Evolutionary conservation across 1,284 basidiomycete genomes (phyloP), one percentile per base, ranked within the genome.

Genomic region (Sanguinoderma infundibulare): DNA sequence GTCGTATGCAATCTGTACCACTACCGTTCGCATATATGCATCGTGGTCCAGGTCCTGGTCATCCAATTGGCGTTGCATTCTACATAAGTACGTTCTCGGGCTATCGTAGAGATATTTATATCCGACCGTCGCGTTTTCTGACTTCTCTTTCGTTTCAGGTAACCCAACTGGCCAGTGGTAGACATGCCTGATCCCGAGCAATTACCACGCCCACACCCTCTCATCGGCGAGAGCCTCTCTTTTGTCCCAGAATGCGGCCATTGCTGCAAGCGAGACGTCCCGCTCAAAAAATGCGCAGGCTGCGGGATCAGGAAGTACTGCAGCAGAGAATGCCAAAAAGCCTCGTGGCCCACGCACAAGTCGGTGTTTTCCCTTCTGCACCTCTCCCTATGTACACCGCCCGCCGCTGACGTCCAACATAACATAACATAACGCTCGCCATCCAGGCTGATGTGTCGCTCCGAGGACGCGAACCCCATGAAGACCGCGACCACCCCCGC

Each of bases 251-350:
- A 47, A 22, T 47, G 44, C 22, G 44, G 44, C 4, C 44, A 47
- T 30, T 47, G 44, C 8, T 26, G 26, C 12, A 47, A 47, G 26
- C 44, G 15, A 30, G 44, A 30, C 14, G 26, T 47, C 15, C 44
- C 44, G n/a, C 36, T 57, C 34, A 53, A 35, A 35, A 32, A 49
- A 20, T 62, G 61, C 28, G 30, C 17, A 17, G 57, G 57, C 3
- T 59, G 57, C 40, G 40, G 40, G 1, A 12, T 52, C 15, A 42
- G 36, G 17, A 44, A 44, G 39, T 62, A 59, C 24, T 59, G 61
- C 53, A 56, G 61, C 28, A 62, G 22, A 20, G 53, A 55, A 5
- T 62, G 56, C 28, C 60, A 62, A 24, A 62, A 53, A 20, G 30
- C 46, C 0, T 57, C 53, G 5, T 62, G 61, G 61, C 39, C 56